Conservation (phyloP, 169 alveolate genomes). For the Eimeria maxima region DNA sequence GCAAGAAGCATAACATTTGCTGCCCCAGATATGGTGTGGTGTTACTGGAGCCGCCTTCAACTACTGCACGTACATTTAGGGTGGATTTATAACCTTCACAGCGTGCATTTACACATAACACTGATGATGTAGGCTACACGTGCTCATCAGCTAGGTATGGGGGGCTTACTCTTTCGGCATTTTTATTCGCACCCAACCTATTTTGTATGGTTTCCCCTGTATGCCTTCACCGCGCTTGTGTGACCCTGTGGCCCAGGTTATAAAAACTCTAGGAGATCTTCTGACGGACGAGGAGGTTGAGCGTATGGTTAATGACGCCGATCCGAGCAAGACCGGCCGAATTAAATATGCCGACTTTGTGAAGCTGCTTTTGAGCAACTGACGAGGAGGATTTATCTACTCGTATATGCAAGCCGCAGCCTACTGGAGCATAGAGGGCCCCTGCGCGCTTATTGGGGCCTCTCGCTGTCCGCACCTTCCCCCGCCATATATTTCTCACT, state of each 20-base stretch:
- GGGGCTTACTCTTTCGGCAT: background rate
- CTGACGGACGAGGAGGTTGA: constrained; percentile 78
- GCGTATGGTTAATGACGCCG: constrained; percentile 63
- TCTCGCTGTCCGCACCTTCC: background rate
- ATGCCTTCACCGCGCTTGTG: background rate
- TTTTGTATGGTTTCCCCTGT: background rate
- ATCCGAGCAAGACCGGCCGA: constrained; percentile 55
- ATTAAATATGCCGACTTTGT: constrained; percentile 73
- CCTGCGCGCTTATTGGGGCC: background rate
- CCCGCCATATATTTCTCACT: background rate
- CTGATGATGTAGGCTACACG: background rate
- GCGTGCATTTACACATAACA: background rate
- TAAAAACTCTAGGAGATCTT: constrained; percentile 74
- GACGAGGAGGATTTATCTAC: background rate
- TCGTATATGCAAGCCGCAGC: background rate
- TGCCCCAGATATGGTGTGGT: background rate
- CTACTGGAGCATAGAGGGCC: background rate
- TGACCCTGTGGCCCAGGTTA: constrained; percentile 13
- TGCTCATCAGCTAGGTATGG: background rate
- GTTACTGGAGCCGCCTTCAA: background rate
- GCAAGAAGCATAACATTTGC: background rate
- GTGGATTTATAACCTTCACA: too few species aligned
- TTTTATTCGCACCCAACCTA: background rate
- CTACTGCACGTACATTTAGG: background rate
- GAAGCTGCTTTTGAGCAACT: constrained; percentile 63